Evolutionary conservation across 345 rosid species (phyloP).

Genomic region (Populus davidiana): DNA sequence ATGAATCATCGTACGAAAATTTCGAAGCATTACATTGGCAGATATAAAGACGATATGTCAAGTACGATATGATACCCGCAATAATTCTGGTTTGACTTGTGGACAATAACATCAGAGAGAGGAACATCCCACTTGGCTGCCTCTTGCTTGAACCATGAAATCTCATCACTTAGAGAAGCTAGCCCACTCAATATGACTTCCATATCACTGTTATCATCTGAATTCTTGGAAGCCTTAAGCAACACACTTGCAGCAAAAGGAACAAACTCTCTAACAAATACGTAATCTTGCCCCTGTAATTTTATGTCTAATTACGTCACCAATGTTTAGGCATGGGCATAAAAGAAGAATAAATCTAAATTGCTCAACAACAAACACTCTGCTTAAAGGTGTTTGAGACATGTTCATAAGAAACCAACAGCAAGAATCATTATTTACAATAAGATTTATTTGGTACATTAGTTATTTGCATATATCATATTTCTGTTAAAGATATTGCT

Average conservation of each 20-base stretch:
- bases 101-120: slow-evolving; percentile 50
- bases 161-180: slow-evolving; percentile 62
- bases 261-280: slow-evolving; percentile 69
- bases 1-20: too few relatives aligned
- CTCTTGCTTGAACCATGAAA: slow-evolving; percentile 74
- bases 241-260: slow-evolving; percentile 68
- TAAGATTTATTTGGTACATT: background rate
- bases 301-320: background rate
- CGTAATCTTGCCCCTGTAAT: slow-evolving; percentile 79
- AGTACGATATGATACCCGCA: slow-evolving; percentile 39
- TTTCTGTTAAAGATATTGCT: too few relatives aligned
- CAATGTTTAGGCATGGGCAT: background rate
- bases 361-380: too few relatives aligned
- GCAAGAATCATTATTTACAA: background rate
- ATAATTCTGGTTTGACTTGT: slow-evolving; percentile 52
- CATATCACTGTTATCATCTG: slow-evolving; percentile 55
- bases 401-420: background rate
- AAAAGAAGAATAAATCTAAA: background rate
- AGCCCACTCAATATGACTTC: slow-evolving; percentile 67
- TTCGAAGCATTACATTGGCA: background rate
- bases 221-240: slow-evolving; percentile 60
- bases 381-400: background rate
- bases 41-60: background rate
- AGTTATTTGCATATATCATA: background rate
- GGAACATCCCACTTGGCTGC: slow-evolving; percentile 67